Conservation (phyloP, 1,284 basidiomycete species). For the Coniferiporia sulphurascens region DNA sequence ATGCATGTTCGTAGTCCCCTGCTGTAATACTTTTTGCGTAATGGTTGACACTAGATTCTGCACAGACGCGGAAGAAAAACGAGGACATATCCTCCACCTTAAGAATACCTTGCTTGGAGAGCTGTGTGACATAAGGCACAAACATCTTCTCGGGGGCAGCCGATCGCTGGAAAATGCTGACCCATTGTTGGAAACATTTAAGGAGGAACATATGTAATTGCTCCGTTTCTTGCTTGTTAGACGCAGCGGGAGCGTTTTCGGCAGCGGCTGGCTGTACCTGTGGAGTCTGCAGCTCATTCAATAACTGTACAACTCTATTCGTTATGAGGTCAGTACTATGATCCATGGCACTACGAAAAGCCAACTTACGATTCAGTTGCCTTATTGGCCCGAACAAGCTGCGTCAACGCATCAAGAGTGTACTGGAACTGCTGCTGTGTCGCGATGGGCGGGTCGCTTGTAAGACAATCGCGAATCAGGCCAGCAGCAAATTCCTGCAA, state of each 20-base stretch:
- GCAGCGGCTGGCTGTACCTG: constrained; percentile 37
- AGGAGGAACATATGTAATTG: constrained; percentile 67
- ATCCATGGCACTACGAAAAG: not conserved
- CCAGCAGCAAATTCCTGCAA: constrained; percentile 82
- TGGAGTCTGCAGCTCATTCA: constrained; percentile 71
- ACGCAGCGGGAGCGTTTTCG: constrained; percentile 34
- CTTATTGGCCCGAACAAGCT: constrained; percentile 69
- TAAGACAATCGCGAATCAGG: constrained; percentile 83
- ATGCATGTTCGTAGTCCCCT: constrained; percentile 75
- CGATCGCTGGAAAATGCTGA: constrained; percentile 89
- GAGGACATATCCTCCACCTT: constrained; percentile 96
- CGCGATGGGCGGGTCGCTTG: constrained; percentile 73
- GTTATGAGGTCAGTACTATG: constrained; percentile 12
- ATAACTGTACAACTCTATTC: constrained; percentile 47
- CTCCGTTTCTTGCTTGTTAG: constrained; percentile 63
- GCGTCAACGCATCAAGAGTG: constrained; percentile 79
- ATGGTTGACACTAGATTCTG: constrained; percentile 89
- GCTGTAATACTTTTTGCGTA: constrained; percentile 84
- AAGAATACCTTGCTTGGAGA: constrained; percentile 94
- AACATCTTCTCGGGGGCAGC: constrained; percentile 91
- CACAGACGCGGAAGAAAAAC: constrained; percentile 97
- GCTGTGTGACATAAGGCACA: constrained; percentile 93
- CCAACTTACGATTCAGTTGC: constrained; percentile 72
- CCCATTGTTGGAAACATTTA: constrained; percentile 90
- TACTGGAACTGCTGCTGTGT: constrained; percentile 77